Evolutionary conservation across 1,284 basidiomycete species (phyloP), one percentile per base, ranked within the genome.

Genomic region (Ceratobasidium theobromae): DNA sequence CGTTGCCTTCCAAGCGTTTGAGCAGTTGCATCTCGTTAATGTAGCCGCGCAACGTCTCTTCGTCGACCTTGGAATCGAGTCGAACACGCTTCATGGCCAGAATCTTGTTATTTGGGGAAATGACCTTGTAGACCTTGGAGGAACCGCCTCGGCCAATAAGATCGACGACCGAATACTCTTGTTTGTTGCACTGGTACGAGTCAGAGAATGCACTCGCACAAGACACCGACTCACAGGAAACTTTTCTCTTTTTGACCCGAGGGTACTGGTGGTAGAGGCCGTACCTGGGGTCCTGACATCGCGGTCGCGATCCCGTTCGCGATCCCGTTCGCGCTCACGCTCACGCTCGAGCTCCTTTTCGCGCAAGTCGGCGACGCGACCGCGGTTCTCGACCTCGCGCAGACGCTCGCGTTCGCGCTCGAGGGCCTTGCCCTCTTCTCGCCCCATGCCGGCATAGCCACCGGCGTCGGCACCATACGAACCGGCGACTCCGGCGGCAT

Each of bases 11-110:
- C 3, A 98, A 80, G 14, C 93, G 86, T 73, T 92, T 91, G 21
- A 98, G 80, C 49, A 97, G 78, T 12, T 87, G 84, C 68, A 97
- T 97, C 78, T 98, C 95, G 74, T 97, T 96, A 81, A 91, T 89
- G 76, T 95, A 98, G n/a, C 91, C 67, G 48, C 82, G 84, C 77
- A 95, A 88, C 11, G 93, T 92, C 69, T 95, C 93, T 1, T 83
- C 76, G 71, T 97, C 95, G 4, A 87, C 87, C 72, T 87, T 88
- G 9, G 35, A 32, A 73, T 95, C 92, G 14, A 97, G 80, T 16
- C 87, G 83, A 18, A 97, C 94, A 40, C 89, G 86, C 75, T 97
- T 97, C 74, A 97, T 83, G 11, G 95, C 95, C 72, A 84, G 93
- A 43, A 96, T 81, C 72, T 90, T 87, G 73, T 89, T 89, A 53